phyloP scores from a whole-genome alignment of 1,284 basidiomycete genomes.

The Stereum hirsutum region DNA sequence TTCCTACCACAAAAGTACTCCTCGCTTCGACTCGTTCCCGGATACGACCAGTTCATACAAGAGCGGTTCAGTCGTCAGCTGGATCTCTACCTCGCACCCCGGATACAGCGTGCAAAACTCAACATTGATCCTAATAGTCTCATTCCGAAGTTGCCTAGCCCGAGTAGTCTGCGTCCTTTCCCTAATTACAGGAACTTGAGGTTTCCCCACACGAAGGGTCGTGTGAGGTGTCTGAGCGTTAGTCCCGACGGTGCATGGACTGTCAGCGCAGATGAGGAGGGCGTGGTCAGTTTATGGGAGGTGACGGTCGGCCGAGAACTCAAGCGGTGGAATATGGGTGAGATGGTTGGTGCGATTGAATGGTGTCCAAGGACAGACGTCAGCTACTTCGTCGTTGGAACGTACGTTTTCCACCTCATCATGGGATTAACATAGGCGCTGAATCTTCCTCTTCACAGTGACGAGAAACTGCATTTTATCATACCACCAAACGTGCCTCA shows the following conservation, averaged over 20 bases:
- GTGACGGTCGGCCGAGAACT: slow-evolving; percentile 88
- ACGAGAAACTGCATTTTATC: slow-evolving; percentile 75
- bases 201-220: slow-evolving; percentile 62
- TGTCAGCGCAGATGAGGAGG: slow-evolving; percentile 87
- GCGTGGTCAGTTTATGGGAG: slow-evolving; percentile 89
- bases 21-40: slow-evolving; percentile 85
- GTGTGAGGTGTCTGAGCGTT: slow-evolving; percentile 71
- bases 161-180: slow-evolving; percentile 90
- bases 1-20: slow-evolving; percentile 87
- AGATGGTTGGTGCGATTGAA: slow-evolving; percentile 78
- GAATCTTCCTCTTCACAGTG: slow-evolving; percentile 33
- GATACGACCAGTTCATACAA: slow-evolving; percentile 88
- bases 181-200: slow-evolving; percentile 77
- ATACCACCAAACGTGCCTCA: slow-evolving; percentile 72
- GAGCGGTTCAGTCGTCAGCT: slow-evolving; percentile 93
- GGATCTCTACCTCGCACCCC: slow-evolving; percentile 94
- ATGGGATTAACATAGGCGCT: slow-evolving; percentile 1
- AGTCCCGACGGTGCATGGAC: slow-evolving; percentile 92
- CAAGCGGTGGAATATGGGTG: slow-evolving; percentile 79
- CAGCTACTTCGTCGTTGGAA: slow-evolving; percentile 72
- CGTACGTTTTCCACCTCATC: slow-evolving; percentile 42
- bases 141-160: slow-evolving; percentile 93
- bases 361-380: slow-evolving; percentile 92
- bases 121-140: slow-evolving; percentile 88
- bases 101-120: slow-evolving; percentile 81